These are phyloP conservation scores for Schizosaccharomyces japonicus DNA, from an alignment of 805 yeast genomes.

Conservation along the genomic window DNA sequence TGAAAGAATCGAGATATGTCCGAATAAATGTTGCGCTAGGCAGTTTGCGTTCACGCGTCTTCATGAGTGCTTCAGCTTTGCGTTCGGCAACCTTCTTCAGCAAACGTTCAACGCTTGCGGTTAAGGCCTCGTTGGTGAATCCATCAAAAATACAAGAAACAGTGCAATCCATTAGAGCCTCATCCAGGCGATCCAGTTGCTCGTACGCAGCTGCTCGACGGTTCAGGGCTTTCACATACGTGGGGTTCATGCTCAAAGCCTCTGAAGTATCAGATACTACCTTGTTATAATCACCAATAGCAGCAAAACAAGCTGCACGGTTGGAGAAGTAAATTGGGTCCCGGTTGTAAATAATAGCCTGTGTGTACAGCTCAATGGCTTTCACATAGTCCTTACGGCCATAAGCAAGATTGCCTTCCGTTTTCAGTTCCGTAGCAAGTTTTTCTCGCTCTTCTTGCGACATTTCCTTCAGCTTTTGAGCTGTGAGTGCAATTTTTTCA, in stretches of 20 bases:
- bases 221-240: constrained; percentile 69
- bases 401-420: constrained; percentile 66
- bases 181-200: constrained; percentile 47
- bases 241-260: constrained; percentile 70
- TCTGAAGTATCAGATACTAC: constrained; percentile 70
- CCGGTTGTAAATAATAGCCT: constrained; percentile 40
- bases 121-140: constrained; percentile 52
- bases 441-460: constrained; percentile 11
- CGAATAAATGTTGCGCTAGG: constrained; percentile 68
- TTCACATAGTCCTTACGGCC: constrained; percentile 40
- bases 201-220: constrained; percentile 90
- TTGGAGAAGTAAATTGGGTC: constrained; percentile 86
- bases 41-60: constrained; percentile 28
- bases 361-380: constrained; percentile 62
- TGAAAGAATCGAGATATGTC: constrained; percentile 74
- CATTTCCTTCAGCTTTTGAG: constrained; percentile 16
- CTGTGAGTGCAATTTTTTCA: constrained; percentile 23
- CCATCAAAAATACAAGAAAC: constrained; percentile 72
- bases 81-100: constrained; percentile 57
- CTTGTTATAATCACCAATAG: constrained; percentile 53
- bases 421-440: constrained; percentile 51
- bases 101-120: constrained; percentile 65
- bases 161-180: constrained; percentile 78
- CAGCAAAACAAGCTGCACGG: constrained; percentile 87
- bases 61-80: constrained; percentile 37